A percentile compares a stretch with the other conserved stretches of the same genome.
Conservation (phyloP, 768 basidiomycete species). For the Podaxis sp. region DNA sequence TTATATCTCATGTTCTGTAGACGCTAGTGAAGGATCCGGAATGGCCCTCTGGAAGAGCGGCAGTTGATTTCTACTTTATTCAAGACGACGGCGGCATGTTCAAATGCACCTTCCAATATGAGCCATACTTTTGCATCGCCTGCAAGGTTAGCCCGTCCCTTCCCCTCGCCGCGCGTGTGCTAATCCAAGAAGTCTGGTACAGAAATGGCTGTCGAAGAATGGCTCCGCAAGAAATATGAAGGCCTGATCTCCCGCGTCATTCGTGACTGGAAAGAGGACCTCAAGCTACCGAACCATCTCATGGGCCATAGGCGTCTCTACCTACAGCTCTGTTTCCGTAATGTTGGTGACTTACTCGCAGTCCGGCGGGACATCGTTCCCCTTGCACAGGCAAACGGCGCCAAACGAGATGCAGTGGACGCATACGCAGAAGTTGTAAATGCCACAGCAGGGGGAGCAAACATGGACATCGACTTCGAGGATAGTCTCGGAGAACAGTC, state of each 20-base stretch:
- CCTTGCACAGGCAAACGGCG: slow-evolving; percentile 83
- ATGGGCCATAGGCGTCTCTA: slow-evolving; percentile 91
- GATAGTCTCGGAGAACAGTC: slow-evolving; percentile 47
- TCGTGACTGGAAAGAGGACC: slow-evolving; percentile 87
- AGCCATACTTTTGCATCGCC: slow-evolving; percentile 91
- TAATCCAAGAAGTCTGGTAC: slow-evolving; percentile 57
- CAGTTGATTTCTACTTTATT: slow-evolving; percentile 96
- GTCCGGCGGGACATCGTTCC: slow-evolving; percentile 89
- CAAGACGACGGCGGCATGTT: slow-evolving; percentile 96
- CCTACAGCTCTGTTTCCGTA: slow-evolving; percentile 86
- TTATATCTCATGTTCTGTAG: slow-evolving; percentile 30
- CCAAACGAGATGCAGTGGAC: slow-evolving; percentile 92
- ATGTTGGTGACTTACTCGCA: slow-evolving; percentile 85
- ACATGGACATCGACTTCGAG: slow-evolving; percentile 66
- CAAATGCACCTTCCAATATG: slow-evolving; percentile 88
- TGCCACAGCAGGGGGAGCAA: slow-evolving; percentile 58
- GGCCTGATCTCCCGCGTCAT: slow-evolving; percentile 76
- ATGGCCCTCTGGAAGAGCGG: slow-evolving; percentile 79
- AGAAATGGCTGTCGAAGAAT: slow-evolving; percentile 91
- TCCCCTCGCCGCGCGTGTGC: background rate
- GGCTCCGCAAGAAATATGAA: slow-evolving; percentile 91
- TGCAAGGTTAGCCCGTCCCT: slow-evolving; percentile 65
- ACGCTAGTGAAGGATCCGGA: slow-evolving; percentile 85
- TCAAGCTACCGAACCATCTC: slow-evolving; percentile 93
- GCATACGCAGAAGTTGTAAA: slow-evolving; percentile 96